Percentiles rank a stretch among this genome's conserved stretches.
These are phyloP conservation scores for Fusarium transvaalense DNA, from an alignment of 2,329 filamentous ascomycete species.

Conservation along the genomic window DNA sequence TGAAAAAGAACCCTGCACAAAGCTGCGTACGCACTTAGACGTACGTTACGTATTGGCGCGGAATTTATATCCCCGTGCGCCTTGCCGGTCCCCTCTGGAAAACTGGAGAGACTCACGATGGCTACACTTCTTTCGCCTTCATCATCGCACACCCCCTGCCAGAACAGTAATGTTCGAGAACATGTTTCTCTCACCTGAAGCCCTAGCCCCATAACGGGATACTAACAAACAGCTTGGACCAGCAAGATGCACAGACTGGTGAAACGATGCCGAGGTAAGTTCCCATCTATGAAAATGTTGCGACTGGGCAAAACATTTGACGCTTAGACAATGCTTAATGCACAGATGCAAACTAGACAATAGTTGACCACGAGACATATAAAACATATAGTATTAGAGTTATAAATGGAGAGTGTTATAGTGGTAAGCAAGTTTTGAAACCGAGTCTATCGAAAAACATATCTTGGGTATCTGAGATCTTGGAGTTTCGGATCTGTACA, in stretches of 20 bases:
- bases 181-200: conserved; percentile 26
- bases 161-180: conserved; percentile 29
- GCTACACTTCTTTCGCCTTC: conserved; percentile 7
- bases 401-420: neutral
- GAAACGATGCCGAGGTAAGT: conserved; percentile 31
- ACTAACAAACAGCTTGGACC: conserved; percentile 20
- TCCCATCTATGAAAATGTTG: conserved; percentile 14
- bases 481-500: conserved; percentile 34
- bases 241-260: conserved; percentile 26
- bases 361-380: neutral
- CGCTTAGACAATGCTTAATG: conserved; percentile 9
- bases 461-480: conserved; percentile 39
- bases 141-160: neutral
- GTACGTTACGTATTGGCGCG: neutral
- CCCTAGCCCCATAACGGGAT: conserved; percentile 4
- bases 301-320: conserved; percentile 35
- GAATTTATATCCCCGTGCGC: conserved; percentile 5
- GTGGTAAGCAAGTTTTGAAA: conserved; percentile 13
- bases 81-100: neutral
- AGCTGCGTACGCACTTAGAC: conserved; percentile 4
- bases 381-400: conserved; percentile 2
- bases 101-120: conserved; percentile 11
- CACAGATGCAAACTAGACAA: neutral
- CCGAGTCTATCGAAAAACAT: conserved; percentile 33
- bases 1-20: conserved; percentile 15